Evolutionary conservation across 2,329 filamentous ascomycete genomes (phyloP).

Genomic region (Aspergillus ustus): DNA sequence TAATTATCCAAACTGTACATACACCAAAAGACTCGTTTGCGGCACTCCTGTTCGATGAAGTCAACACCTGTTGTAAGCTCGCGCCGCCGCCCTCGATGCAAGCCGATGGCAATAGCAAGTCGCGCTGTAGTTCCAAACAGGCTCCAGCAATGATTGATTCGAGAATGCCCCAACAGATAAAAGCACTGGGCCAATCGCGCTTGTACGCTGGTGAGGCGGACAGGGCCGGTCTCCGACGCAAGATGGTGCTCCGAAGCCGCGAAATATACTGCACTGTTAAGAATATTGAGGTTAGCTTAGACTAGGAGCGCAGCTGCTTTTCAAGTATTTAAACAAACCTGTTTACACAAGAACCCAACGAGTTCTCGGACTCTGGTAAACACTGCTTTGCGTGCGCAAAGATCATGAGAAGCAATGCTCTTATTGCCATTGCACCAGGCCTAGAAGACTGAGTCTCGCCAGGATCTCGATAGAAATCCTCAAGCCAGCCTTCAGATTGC

Average conservation of each 20-base stretch:
- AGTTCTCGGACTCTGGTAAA: constrained; percentile 32
- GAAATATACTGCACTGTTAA: constrained; percentile 26
- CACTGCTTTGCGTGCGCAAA: constrained; percentile 58
- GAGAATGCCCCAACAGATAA: constrained; percentile 38
- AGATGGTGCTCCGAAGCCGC: constrained; percentile 36
- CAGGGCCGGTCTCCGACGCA: constrained; percentile 36
- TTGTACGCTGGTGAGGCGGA: constrained; percentile 44
- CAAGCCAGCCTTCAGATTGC: constrained; percentile 23
- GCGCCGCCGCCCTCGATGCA: constrained; percentile 28
- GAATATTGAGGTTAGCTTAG: not conserved
- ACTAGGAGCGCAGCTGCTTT: not conserved
- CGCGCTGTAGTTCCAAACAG: constrained; percentile 39
- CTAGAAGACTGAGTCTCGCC: not conserved
- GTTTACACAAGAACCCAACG: constrained; percentile 22
- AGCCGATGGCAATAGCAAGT: constrained; percentile 39
- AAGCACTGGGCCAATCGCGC: constrained; percentile 46
- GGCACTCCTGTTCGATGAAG: constrained; percentile 23
- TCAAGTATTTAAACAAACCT: constrained; percentile 13
- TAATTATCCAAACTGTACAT: constrained; percentile 27
- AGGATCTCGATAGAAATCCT: constrained; percentile 21
- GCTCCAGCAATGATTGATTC: constrained; percentile 43
- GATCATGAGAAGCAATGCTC: constrained; percentile 57
- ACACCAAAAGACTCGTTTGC: constrained; percentile 26
- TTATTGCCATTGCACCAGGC: constrained; percentile 28
- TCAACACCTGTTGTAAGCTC: constrained; percentile 13